Evolutionary conservation across 2,329 filamentous ascomycete genomes (phyloP).

Genomic region (Fusarium scirpi): DNA sequence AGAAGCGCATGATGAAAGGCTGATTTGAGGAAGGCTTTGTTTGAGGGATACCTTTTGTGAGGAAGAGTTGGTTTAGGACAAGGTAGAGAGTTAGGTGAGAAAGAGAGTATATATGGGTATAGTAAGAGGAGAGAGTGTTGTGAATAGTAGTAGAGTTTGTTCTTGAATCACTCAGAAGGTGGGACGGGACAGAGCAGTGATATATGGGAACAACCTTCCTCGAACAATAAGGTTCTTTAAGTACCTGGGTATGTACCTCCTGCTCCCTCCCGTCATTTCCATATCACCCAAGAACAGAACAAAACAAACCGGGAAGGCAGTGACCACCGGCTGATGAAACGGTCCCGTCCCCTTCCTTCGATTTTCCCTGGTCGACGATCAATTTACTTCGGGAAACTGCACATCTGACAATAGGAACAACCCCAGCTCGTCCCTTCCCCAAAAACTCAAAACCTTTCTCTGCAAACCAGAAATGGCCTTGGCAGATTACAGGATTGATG

Average conservation of each 20-base stretch:
- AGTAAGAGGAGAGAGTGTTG: background rate
- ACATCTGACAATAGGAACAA: constrained; percentile 29
- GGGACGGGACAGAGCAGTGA: constrained; percentile 1
- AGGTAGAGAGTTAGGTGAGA: background rate
- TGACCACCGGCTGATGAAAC: constrained; percentile 29
- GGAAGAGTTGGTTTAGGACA: background rate
- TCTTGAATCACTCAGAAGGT: constrained; percentile 15
- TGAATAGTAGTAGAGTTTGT: constrained; percentile 18
- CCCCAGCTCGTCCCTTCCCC: background rate
- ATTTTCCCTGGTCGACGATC: constrained; percentile 21
- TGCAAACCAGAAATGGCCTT: background rate
- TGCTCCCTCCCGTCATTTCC: background rate
- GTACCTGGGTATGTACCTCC: constrained; percentile 4
- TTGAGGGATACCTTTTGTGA: background rate
- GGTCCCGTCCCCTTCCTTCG: constrained; percentile 1
- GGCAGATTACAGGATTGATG: constrained; percentile 5
- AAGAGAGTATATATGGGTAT: background rate
- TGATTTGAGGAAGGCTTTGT: background rate
- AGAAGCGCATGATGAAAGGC: constrained; percentile 44
- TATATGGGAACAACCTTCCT: background rate
- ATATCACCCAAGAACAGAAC: constrained; percentile 3
- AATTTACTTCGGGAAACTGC: constrained; percentile 6
- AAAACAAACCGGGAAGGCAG: constrained; percentile 20
- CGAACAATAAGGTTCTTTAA: constrained; percentile 15
- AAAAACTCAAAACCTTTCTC: constrained; percentile 1